Conservation (phyloP, 2,329 filamentous ascomycete species). For the Canariomyces notabilis region DNA sequence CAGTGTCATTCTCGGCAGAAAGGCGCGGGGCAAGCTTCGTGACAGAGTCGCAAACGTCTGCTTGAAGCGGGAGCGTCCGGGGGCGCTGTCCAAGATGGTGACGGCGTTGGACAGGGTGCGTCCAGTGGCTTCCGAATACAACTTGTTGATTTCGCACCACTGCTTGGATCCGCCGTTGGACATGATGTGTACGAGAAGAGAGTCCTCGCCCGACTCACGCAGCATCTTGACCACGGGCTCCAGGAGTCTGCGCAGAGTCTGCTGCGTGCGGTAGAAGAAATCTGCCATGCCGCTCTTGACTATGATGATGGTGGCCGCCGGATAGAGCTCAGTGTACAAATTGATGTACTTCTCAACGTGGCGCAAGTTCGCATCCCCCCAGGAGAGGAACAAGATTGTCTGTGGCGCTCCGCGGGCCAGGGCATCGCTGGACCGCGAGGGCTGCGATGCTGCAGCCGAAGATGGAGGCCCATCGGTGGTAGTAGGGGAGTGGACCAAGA, state of each 20-base stretch:
- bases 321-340: conserved; percentile 47
- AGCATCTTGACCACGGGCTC: conserved; percentile 21
- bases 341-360: conserved; percentile 52
- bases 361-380: conserved; percentile 52
- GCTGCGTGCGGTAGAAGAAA: conserved; percentile 44
- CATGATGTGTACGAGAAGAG: conserved; percentile 51
- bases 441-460: too few species aligned
- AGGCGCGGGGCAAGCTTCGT: too few species aligned
- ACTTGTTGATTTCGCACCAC: conserved; percentile 45
- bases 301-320: conserved; percentile 46
- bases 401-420: too few species aligned
- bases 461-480: too few species aligned
- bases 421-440: too few species aligned
- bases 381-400: too few species aligned
- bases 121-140: conserved; percentile 36
- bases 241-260: conserved; percentile 25
- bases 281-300: too few species aligned
- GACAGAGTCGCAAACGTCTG: too few species aligned
- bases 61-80: too few species aligned
- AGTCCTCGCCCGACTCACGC: conserved; percentile 30
- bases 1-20: too few species aligned
- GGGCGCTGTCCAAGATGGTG: conserved; percentile 41
- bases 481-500: too few species aligned
- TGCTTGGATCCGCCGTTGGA: conserved; percentile 56
- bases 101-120: conserved; percentile 37